A percentile compares a stretch with the other conserved stretches of the same genome.
Conservation (phyloP, 352 stramenopile species). For the Halophytophthora batemanensis region DNA sequence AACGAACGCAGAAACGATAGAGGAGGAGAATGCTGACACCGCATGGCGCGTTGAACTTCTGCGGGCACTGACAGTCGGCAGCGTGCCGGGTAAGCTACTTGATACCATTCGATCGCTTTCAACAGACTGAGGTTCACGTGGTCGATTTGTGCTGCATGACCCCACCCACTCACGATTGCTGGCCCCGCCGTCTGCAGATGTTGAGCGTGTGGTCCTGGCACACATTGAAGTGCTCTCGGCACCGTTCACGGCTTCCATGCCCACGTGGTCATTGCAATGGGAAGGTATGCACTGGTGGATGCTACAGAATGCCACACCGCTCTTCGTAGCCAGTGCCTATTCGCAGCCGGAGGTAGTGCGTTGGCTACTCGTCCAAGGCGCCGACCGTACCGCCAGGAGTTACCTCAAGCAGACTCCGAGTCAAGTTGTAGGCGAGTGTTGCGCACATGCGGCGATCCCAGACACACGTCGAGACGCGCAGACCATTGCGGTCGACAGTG, state of each 20-base stretch:
- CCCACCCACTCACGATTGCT: background rate
- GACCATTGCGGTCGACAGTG: slow-evolving; percentile 22
- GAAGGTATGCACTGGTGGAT: slow-evolving; percentile 78
- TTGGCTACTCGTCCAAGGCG: slow-evolving; percentile 57
- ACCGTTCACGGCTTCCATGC: slow-evolving; percentile 55
- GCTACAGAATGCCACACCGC: slow-evolving; percentile 52
- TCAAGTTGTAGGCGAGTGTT: slow-evolving; percentile 61
- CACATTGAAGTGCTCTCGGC: slow-evolving; percentile 52
- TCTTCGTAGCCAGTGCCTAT: slow-evolving; percentile 65
- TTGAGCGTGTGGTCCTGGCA: slow-evolving; percentile 26
- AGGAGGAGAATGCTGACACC: slow-evolving; percentile 17
- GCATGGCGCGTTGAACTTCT: slow-evolving; percentile 31
- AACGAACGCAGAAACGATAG: slow-evolving; percentile 5
- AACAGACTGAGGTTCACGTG: background rate
- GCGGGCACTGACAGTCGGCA: slow-evolving; percentile 25
- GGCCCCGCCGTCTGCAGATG: slow-evolving; percentile 18
- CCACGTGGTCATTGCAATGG: slow-evolving; percentile 57
- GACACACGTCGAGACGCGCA: slow-evolving; percentile 10
- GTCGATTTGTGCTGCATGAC: too few species aligned
- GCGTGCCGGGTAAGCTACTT: slow-evolving; percentile 21
- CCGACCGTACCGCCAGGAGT: slow-evolving; percentile 44
- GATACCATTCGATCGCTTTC: background rate
- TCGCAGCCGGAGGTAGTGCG: slow-evolving; percentile 46
- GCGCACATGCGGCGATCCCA: slow-evolving; percentile 19
- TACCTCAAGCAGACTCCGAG: slow-evolving; percentile 49